A percentile compares a stretch with the other conserved stretches of the same genome.
phyloP scores from a whole-genome alignment of 2,329 filamentous ascomycete species.

The Aspergillus sp. region DNA sequence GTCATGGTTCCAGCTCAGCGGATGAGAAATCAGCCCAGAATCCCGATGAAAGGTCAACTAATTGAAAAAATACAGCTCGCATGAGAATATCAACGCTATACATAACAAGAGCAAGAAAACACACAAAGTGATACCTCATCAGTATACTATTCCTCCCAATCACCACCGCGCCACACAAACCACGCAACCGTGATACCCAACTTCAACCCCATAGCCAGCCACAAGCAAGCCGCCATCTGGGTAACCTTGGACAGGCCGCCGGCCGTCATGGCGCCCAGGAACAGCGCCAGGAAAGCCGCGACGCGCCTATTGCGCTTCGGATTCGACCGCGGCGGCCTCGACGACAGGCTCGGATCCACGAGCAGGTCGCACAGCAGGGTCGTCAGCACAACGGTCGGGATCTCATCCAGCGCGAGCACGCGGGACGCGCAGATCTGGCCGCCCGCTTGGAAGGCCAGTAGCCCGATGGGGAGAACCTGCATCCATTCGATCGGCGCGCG shows the following conservation, averaged over 20 bases:
- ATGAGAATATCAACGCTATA: too few species aligned
- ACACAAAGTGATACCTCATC: too few species aligned
- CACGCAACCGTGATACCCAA: slow-evolving; percentile 24
- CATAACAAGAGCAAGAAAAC: too few species aligned
- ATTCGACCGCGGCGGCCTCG: slow-evolving; percentile 17
- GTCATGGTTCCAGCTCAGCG: too few species aligned
- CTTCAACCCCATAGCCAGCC: slow-evolving; percentile 33
- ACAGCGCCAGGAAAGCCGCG: slow-evolving; percentile 28
- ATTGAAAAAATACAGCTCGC: too few species aligned
- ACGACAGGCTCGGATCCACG: slow-evolving; percentile 23
- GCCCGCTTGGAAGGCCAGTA: slow-evolving; percentile 33
- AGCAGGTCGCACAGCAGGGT: slow-evolving; percentile 32
- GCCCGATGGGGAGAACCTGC: slow-evolving; percentile 28
- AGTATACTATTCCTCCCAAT: not conserved
- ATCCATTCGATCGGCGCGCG: slow-evolving; percentile 26
- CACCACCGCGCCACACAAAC: slow-evolving; percentile 24
- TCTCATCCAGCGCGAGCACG: slow-evolving; percentile 28
- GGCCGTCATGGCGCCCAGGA: slow-evolving; percentile 33
- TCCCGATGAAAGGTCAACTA: too few species aligned
- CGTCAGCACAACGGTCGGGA: slow-evolving; percentile 35
- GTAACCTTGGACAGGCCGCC: slow-evolving; percentile 30
- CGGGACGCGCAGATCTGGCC: slow-evolving; percentile 33
- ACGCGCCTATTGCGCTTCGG: slow-evolving; percentile 26
- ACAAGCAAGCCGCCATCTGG: slow-evolving; percentile 29
- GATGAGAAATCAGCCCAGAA: too few species aligned